Conservation (phyloP, 129 eudicot genomes). For the Deinandra increscens region DNA sequence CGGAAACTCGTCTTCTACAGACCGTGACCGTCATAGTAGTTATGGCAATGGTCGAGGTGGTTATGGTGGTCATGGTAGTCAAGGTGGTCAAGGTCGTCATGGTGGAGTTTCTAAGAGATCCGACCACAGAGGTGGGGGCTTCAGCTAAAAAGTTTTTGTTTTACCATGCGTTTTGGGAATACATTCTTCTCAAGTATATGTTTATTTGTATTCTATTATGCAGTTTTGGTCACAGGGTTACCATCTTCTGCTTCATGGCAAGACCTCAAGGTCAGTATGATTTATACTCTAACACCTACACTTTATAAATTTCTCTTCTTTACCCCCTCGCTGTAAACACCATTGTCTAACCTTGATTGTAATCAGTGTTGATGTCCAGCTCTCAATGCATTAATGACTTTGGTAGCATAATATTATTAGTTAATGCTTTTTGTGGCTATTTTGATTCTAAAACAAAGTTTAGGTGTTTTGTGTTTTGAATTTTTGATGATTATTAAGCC, state of each 20-base stretch:
- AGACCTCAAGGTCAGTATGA: constrained; percentile 73
- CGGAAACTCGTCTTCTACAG: constrained; percentile 70
- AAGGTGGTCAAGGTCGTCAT: constrained; percentile 32
- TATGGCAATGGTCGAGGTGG: constrained; percentile 35
- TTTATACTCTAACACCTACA: background rate
- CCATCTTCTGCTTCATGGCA: constrained; percentile 97
- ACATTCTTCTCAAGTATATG: background rate
- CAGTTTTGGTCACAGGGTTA: constrained; percentile 81
- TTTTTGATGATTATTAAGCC: background rate
- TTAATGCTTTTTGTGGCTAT: background rate
- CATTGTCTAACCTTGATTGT: background rate
- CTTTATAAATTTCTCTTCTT: background rate
- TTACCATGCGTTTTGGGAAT: background rate
- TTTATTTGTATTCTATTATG: constrained; percentile 3
- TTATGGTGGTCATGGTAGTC: constrained; percentile 45
- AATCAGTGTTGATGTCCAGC: background rate
- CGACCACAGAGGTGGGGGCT: constrained; percentile 60
- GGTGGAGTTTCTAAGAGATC: constrained; percentile 90
- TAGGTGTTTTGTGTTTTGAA: background rate
- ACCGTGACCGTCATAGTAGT: constrained; percentile 69
- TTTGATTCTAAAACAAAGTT: background rate
- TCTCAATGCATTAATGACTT: background rate
- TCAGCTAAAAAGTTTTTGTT: background rate
- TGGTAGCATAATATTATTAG: background rate
- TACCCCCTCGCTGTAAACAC: background rate